Evolutionary conservation across 1,139 yeast genomes (phyloP), one percentile per base, ranked within the genome.

Genomic region (Kodamaea derodonti): DNA sequence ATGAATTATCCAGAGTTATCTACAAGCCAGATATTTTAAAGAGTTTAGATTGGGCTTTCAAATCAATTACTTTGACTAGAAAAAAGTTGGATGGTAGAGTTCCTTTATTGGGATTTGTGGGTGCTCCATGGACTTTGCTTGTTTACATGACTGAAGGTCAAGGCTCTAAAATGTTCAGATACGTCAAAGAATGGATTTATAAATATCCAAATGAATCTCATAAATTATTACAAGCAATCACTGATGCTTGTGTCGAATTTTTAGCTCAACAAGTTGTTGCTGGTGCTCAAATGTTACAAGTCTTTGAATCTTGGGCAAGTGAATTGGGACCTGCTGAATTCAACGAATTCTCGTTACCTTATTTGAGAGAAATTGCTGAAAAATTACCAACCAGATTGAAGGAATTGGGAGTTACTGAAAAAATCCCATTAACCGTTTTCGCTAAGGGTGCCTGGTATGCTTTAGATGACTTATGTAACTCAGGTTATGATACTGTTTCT

Each of bases 361-460:
- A 87, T 55, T 68, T 92, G 51, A 75, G 72, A 46, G 86, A 86
- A 56, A 90, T 92, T 43, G 75, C 87, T 20, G 63, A 68, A 12
- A 75, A 74, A 47, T 73, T 92, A 30, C 95, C 95, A 16, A 43
- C 51, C 10, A 78, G 95, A 52, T 71, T 92, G 51, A 53, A 60
- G 39, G 92, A 85, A 59, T 65, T 86, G 40, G 95, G 92, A 2
- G 60, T 84, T 36, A 58, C 53, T 6, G 94, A 86, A 45, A 64
- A 74, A 27, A 80, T 94, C 29, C 98, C 98, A 27, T 65, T 92
- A 54, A 85, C 95, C 0, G 81, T 88, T 4, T 92, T 92, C 54
- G 92, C 97, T 24, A 92, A 90, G 65, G 96, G 96, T 33, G 95
- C 98, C 0, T 92, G 97, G 97, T 92, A 88, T 52, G 97, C 97